Conservation (phyloP, 2,329 filamentous ascomycete genomes). For the Exophiala calicioides region DNA sequence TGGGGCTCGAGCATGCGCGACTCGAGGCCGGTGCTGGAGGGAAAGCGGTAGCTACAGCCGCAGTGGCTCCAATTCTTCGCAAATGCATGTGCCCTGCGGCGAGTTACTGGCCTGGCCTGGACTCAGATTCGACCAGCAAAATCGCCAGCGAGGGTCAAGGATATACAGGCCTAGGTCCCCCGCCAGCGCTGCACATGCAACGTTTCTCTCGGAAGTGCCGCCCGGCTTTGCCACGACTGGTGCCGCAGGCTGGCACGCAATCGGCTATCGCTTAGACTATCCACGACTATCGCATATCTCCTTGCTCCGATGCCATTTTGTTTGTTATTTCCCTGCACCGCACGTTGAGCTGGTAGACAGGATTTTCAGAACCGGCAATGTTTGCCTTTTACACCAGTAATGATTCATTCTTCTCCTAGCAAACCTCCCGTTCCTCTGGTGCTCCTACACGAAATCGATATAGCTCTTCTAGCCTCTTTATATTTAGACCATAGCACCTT, state of each 20-base stretch:
- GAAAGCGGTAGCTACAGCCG: too few relatives aligned
- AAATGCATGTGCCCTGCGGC: slow-evolving; percentile 15
- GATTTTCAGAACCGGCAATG: too few relatives aligned
- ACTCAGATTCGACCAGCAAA: slow-evolving; percentile 5
- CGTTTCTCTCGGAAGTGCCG: slow-evolving; percentile 5
- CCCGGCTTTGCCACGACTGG: background rate
- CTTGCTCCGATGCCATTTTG: too few relatives aligned
- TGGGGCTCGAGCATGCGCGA: slow-evolving; percentile 3
- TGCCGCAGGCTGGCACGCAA: background rate
- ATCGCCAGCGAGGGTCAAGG: background rate
- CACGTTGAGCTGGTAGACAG: too few relatives aligned
- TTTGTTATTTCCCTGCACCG: too few relatives aligned
- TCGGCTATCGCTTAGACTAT: slow-evolving; percentile 4
- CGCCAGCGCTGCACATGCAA: slow-evolving; percentile 12
- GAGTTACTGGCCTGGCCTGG: too few relatives aligned
- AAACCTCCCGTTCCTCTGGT: too few relatives aligned
- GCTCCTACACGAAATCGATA: too few relatives aligned
- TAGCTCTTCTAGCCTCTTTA: too few relatives aligned
- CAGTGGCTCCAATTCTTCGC: slow-evolving; percentile 1
- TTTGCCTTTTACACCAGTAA: too few relatives aligned
- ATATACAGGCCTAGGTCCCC: background rate
- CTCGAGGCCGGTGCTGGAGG: too few relatives aligned
- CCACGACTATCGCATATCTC: slow-evolving; percentile 4
- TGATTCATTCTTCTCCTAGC: background rate
- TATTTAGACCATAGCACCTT: background rate